phyloP scores from a whole-genome alignment of 345 rosid genomes.

The Cardamine chenopodiifolia region DNA sequence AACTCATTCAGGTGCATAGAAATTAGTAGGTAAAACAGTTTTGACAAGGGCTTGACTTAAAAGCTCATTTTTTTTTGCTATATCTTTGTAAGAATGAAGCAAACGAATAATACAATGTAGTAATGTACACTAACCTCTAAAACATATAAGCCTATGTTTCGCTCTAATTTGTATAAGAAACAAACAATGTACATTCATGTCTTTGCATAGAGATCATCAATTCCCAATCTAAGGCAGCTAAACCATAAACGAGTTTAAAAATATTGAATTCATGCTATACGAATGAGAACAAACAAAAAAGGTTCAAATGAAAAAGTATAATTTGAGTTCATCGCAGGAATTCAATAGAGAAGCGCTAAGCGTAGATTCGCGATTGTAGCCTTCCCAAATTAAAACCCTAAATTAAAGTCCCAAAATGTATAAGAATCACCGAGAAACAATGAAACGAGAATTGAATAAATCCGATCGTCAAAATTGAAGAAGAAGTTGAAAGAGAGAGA shows the following conservation, averaged over 20 bases:
- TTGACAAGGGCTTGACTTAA: conserved; percentile 8
- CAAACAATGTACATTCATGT: not conserved
- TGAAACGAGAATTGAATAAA: not conserved
- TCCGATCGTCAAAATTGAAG: not conserved
- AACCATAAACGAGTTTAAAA: not conserved
- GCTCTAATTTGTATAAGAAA: not conserved
- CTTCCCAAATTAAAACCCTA: conserved; percentile 1
- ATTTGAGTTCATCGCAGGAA: not conserved
- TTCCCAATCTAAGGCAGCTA: not conserved
- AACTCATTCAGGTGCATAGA: conserved; percentile 8
- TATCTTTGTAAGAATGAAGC: conserved; percentile 26
- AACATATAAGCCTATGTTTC: not conserved
- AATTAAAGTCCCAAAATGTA: not conserved
- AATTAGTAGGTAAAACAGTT: conserved; percentile 7
- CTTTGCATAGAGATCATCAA: not conserved
- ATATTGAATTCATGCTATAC: not conserved
- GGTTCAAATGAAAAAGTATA: not conserved
- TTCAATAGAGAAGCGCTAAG: not conserved
- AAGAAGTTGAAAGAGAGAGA: too few species aligned
- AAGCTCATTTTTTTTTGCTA: conserved; percentile 2
- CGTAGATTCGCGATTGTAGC: not conserved
- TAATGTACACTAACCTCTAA: conserved; percentile 17
- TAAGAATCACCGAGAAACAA: not conserved
- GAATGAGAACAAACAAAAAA: not conserved
- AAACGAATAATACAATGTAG: conserved; percentile 24